Percentiles rank a stretch among this genome's conserved stretches.
Evolutionary conservation across 2,329 filamentous ascomycete genomes (phyloP).

Genomic region (Xylariaceae sp.): DNA sequence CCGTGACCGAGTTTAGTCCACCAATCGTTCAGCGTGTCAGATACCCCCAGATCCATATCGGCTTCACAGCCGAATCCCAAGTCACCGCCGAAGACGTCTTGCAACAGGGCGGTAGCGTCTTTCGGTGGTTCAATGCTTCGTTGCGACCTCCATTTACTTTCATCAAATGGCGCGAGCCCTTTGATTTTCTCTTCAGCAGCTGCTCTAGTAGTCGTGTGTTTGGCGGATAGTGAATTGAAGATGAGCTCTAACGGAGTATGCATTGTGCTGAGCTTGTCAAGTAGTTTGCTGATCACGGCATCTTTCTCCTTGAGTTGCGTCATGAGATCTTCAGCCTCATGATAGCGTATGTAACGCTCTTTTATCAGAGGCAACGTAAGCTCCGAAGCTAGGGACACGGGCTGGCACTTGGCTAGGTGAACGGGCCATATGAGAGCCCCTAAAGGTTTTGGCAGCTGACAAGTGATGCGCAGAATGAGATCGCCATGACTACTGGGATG

Average conservation of each 20-base stretch:
- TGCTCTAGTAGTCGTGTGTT: conserved; percentile 41
- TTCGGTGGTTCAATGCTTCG: conserved; percentile 24
- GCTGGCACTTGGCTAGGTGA: conserved; percentile 43
- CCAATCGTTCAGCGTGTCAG: conserved; percentile 41
- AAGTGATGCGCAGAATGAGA: conserved; percentile 51
- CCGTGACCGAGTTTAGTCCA: conserved; percentile 40
- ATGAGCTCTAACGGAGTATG: conserved; percentile 49
- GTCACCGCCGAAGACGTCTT: conserved; percentile 36
- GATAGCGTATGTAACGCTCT: conserved; percentile 37
- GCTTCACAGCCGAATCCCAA: conserved; percentile 30
- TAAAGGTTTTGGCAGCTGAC: conserved; percentile 57
- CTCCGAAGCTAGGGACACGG: conserved; percentile 40
- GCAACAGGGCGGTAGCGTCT: conserved; percentile 36
- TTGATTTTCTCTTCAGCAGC: conserved; percentile 44
- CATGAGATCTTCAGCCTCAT: conserved; percentile 41
- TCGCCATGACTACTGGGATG: conserved; percentile 32
- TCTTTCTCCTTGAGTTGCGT: conserved; percentile 46
- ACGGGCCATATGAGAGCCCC: conserved; percentile 61
- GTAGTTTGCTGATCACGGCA: conserved; percentile 42
- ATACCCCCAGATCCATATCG: conserved; percentile 30
- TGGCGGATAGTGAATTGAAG: conserved; percentile 46
- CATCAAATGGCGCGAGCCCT: conserved; percentile 46
- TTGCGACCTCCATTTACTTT: conserved; percentile 35
- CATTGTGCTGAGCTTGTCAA: conserved; percentile 50
- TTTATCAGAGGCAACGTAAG: conserved; percentile 49